Evolutionary conservation across 164 flowering plant species (phyloP).

Genomic region (Santalum album): DNA sequence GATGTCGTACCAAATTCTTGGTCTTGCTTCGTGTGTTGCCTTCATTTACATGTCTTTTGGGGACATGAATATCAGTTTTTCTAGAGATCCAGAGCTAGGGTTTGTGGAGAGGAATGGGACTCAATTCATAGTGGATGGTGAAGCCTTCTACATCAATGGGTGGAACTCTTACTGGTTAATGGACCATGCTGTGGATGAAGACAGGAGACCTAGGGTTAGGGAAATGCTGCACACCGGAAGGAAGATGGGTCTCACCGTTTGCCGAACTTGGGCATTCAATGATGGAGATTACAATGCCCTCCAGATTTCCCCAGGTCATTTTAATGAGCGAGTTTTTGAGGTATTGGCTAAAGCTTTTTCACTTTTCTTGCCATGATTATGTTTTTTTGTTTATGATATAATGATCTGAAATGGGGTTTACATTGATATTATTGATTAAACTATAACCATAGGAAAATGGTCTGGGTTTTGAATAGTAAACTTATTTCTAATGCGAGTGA

Average conservation of each 20-base stretch:
- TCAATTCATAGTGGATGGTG: slow-evolving; percentile 67
- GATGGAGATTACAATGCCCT: slow-evolving; percentile 90
- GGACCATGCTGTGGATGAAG: slow-evolving; percentile 71
- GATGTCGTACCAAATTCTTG: slow-evolving; percentile 53
- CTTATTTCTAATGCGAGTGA: neutral
- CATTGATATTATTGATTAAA: neutral
- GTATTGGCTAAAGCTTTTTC: slow-evolving; percentile 24
- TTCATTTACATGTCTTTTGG: slow-evolving; percentile 71
- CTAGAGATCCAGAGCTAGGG: slow-evolving; percentile 24
- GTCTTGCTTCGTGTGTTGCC: slow-evolving; percentile 55
- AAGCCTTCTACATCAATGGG: slow-evolving; percentile 68
- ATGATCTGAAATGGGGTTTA: neutral
- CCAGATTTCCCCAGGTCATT: slow-evolving; percentile 76
- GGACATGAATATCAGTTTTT: slow-evolving; percentile 22
- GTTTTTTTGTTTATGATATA: neutral
- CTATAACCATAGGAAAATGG: neutral
- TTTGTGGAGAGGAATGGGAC: slow-evolving; percentile 76
- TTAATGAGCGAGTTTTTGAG: slow-evolving; percentile 65
- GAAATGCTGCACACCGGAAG: slow-evolving; percentile 67
- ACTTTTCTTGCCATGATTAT: neutral
- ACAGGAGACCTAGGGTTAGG: slow-evolving; percentile 46
- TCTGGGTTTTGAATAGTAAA: neutral
- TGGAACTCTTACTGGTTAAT: slow-evolving; percentile 97
- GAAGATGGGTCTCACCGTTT: slow-evolving; percentile 91
- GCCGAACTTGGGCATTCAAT: slow-evolving; percentile 99